Conservation (phyloP, 495 filamentous ascomycete genomes). For the Platismatia glauca region DNA sequence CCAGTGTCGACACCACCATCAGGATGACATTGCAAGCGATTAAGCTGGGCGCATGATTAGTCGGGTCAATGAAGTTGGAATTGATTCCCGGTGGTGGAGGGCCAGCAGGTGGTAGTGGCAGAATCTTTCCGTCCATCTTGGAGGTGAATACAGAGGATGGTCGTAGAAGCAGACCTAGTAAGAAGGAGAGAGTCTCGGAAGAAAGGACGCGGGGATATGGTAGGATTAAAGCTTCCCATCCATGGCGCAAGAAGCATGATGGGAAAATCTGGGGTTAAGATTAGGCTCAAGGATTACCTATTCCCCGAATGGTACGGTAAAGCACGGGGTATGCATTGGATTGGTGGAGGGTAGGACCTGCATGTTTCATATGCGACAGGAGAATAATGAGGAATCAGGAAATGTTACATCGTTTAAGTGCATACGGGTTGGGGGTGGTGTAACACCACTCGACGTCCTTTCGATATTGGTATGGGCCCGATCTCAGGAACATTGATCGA, state of each 20-base stretch:
- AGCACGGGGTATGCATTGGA: not conserved
- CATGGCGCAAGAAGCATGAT: not conserved
- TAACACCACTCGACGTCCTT: too few species aligned
- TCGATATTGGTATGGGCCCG: not conserved
- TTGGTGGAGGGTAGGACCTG: not conserved
- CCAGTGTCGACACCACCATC: conserved; percentile 7
- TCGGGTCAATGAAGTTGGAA: conserved; percentile 13
- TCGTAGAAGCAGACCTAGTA: not conserved
- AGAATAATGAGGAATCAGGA: too few species aligned
- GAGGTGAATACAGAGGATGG: not conserved
- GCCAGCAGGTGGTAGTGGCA: conserved; percentile 1
- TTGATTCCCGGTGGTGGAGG: conserved; percentile 6
- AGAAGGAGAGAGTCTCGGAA: not conserved
- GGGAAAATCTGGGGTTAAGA: not conserved
- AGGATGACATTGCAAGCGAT: conserved; percentile 16
- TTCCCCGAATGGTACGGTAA: not conserved
- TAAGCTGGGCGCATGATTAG: conserved; percentile 6
- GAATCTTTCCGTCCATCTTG: conserved; percentile 10
- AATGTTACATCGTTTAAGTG: not conserved
- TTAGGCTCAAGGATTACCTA: not conserved
- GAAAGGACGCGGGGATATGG: not conserved
- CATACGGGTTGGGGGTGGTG: not conserved
- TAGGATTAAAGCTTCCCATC: not conserved
- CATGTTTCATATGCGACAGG: not conserved
- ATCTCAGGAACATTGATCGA: not conserved